Percentiles rank a stretch among this genome's conserved stretches.
Evolutionary conservation across 2,329 filamentous ascomycete species (phyloP).

Genomic region (Colletotrichum horii): DNA sequence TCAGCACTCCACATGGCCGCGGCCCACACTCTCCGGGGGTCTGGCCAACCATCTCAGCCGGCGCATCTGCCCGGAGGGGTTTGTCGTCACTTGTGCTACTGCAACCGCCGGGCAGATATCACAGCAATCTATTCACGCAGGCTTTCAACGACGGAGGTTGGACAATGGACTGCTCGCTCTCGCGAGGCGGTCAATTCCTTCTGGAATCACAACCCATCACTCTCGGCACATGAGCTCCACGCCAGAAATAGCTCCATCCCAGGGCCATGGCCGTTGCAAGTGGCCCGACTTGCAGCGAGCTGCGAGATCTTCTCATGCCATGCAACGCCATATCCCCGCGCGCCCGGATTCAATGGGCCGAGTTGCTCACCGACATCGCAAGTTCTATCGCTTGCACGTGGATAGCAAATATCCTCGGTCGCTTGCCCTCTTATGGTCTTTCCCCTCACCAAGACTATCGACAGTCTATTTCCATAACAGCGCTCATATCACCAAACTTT

Average conservation of each 20-base stretch:
- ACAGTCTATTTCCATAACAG: background rate
- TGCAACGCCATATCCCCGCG: background rate
- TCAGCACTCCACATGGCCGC: background rate
- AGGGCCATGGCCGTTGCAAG: background rate
- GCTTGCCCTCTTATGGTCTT: background rate
- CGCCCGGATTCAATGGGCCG: background rate
- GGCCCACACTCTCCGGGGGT: background rate
- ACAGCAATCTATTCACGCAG: background rate
- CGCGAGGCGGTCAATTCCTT: background rate
- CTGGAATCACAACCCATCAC: background rate
- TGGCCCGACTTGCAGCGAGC: background rate
- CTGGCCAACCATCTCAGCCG: conserved; percentile 9
- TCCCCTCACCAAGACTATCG: background rate
- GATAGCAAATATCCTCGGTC: background rate
- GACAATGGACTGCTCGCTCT: background rate
- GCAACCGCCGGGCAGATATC: conserved; percentile 16
- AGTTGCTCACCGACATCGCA: background rate
- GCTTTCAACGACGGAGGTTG: background rate
- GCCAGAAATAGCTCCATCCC: conserved; percentile 2
- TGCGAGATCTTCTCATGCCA: conserved; percentile 2
- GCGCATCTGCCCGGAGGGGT: background rate
- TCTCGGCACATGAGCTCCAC: background rate
- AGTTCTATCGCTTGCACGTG: background rate
- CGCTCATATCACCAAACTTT: background rate
- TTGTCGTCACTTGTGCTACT: conserved; percentile 17